Base-by-base conservation (phyloP, 2,329 filamentous ascomycete species). In the Cercospora sojina region DNA sequence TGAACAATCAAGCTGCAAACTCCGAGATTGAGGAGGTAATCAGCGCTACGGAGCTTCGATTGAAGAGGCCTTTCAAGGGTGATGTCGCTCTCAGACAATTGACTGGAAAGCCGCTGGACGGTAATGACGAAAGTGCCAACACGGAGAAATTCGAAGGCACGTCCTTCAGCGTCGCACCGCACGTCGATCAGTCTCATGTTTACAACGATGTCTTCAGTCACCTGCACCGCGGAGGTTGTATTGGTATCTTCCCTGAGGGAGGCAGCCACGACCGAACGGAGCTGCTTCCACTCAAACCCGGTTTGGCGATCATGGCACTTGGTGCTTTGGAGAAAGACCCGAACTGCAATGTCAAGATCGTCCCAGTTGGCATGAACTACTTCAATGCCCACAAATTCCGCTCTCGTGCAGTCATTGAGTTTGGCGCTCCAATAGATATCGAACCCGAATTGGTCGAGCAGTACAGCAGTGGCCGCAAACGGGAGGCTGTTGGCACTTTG, bases 381-480 rank as follows among this genome's bases (percentile, higher is more conserved):
- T 99, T 99, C 81, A 94, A 98, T 79, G 91, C 94, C 0, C 94
- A 99, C 84, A 99, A 98, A 79, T 99, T 99, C 80, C 90, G 94
- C 55, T 98, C 94, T 70, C 88, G 95, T 77, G 95, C 94, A 38
- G 94, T 99, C 4, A 89, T 98, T 67, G 95, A 99, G 77, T 99
- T 98, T 74, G 95, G 95, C 8, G 89, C 88, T 27, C 93, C 95
- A 0, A 89, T 98, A 69, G 91, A 96, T 71, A 88, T 98, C 9
- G 90, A 93, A 0, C 83, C 83, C 20, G 91, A 96, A 74, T 82
- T 97, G 35, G 92, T 97, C 5, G 86, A 93, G 69, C 88, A 92
- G 79, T 98, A 97, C 81, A 90, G 89, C 78, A 87, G 85, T 69
- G 92, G 92, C 64, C 88, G 96, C 76, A 87, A 92, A 72, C 87